phyloP scores from a whole-genome alignment of 1,284 basidiomycete genomes.

The Ustilago nuda region DNA sequence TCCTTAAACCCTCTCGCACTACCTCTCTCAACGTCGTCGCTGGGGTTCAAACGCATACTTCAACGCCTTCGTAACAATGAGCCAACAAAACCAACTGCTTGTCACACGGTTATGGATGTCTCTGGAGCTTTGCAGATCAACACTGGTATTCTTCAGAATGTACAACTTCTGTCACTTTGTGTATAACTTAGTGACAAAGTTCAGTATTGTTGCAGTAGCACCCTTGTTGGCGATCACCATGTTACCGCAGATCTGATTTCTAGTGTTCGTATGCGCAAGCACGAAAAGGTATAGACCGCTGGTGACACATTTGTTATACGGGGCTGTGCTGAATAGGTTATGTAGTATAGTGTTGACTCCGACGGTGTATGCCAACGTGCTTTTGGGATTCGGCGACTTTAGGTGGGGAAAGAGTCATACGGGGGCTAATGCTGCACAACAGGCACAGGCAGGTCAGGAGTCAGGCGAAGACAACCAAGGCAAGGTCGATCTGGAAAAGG shows the following conservation, averaged over 20 bases:
- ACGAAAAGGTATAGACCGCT: conserved; percentile 23
- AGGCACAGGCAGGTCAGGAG: not conserved
- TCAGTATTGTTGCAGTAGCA: conserved; percentile 19
- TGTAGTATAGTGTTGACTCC: conserved; percentile 32
- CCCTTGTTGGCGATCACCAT: conserved; percentile 32
- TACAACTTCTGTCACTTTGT: conserved; percentile 39
- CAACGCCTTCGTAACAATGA: conserved; percentile 32
- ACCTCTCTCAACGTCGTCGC: conserved; percentile 34
- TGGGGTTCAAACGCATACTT: conserved; percentile 46
- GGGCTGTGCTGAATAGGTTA: conserved; percentile 21
- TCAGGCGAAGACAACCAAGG: not conserved
- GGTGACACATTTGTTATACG: conserved; percentile 25
- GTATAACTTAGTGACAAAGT: conserved; percentile 28
- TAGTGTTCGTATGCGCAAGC: conserved; percentile 21
- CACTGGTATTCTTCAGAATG: conserved; percentile 33
- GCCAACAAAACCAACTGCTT: conserved; percentile 21
- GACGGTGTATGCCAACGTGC: conserved; percentile 33
- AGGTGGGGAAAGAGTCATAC: conserved; percentile 36
- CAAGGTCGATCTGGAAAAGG: conserved; percentile 20
- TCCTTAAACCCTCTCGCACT: conserved; percentile 32
- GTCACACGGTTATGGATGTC: conserved; percentile 37
- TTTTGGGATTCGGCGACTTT: conserved; percentile 35
- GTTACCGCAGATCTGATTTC: conserved; percentile 39
- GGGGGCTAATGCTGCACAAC: conserved; percentile 20
- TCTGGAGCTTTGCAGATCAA: conserved; percentile 24